Evolutionary conservation across 2,329 filamentous ascomycete species (phyloP).

Genomic region (Ophiostoma ulmi): DNA sequence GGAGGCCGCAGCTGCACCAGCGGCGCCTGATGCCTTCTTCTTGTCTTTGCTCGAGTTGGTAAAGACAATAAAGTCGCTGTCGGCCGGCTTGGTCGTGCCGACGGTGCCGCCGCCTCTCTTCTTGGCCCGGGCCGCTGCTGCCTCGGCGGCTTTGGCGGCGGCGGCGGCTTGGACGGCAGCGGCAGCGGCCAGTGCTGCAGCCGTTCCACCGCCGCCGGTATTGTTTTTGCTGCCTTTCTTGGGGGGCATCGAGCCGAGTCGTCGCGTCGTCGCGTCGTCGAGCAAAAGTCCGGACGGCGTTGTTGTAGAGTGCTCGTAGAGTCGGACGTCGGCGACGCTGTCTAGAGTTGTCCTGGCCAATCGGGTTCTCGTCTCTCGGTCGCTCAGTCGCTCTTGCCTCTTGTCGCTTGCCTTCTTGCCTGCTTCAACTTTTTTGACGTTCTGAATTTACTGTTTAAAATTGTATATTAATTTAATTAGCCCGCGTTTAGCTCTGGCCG

Average conservation of each 20-base stretch:
- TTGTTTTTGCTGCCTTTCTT: constrained; percentile 23
- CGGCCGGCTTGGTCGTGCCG: constrained; percentile 34
- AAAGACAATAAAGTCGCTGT: constrained; percentile 53
- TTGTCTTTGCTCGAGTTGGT: constrained; percentile 54
- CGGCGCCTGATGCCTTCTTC: constrained; percentile 33
- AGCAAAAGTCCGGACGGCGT: background rate
- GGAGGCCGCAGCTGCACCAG: background rate
- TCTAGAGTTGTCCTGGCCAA: background rate
- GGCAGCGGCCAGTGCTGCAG: constrained; percentile 16
- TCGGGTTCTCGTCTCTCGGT: background rate
- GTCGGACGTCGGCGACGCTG: too few relatives aligned
- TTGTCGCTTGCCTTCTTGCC: background rate
- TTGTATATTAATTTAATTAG: background rate
- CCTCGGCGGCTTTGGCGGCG: constrained; percentile 10
- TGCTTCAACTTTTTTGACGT: background rate
- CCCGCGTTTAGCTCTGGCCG: background rate
- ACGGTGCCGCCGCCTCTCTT: constrained; percentile 21
- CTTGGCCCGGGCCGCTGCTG: constrained; percentile 22
- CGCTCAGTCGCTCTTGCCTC: background rate
- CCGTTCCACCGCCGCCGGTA: constrained; percentile 16
- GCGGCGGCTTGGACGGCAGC: constrained; percentile 21
- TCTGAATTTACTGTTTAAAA: background rate
- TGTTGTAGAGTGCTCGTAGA: background rate
- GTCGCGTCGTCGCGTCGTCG: too few relatives aligned
- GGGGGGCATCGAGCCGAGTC: constrained; percentile 19